Evolutionary conservation across 2,329 filamentous ascomycete species (phyloP), one percentile per base, ranked within the genome.

Genomic region (Didymellaceae sp.): DNA sequence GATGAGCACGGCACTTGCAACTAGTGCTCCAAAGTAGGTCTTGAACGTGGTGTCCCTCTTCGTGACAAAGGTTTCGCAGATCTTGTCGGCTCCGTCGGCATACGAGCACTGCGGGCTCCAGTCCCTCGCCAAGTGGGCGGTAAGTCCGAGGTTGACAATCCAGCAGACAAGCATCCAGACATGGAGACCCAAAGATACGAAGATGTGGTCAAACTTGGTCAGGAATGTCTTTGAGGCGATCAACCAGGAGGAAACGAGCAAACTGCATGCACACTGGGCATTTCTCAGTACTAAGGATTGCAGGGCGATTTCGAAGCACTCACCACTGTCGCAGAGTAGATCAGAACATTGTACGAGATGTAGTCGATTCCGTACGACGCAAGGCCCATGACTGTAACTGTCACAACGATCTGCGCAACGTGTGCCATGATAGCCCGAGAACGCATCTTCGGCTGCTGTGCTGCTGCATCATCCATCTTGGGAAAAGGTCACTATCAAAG

Each of bases 101-200:
- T 56, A 61, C 7, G 25, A 38, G 31, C 52, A 65, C 22, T 33
- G 34, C 11, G 52, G 41, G 16, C 50, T 38, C 65, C 65, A 69
- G 28, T 63, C 31, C 4, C 44, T 35, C 3, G 64, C 61, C 9
- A 70, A 54, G 25, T 59, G 53, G 10, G 65, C 61, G 14, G 66
- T 53, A 6, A 69, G 57, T 20, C 58, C 65, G 9, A 70, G 56
- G 42, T 63, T 59, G 14, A 68, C 57, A 26, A 82, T 68, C 82
- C 81, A 85, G 65, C 84, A 79, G 46, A 85, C 52, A 44, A 80
- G 63, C 22, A 80, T 75, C 48, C 80, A 74, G 16, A 80, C 74
- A 55, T 85, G 82, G 28, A 84, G 70, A 17, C 71, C 72, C 3
- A 84, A 66, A 6, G 80, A 72, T 20, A 78, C 78, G 77, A 80